Base-by-base conservation (phyloP, 2,329 filamentous ascomycete genomes). In the Torrubiella hemipterigena region DNA sequence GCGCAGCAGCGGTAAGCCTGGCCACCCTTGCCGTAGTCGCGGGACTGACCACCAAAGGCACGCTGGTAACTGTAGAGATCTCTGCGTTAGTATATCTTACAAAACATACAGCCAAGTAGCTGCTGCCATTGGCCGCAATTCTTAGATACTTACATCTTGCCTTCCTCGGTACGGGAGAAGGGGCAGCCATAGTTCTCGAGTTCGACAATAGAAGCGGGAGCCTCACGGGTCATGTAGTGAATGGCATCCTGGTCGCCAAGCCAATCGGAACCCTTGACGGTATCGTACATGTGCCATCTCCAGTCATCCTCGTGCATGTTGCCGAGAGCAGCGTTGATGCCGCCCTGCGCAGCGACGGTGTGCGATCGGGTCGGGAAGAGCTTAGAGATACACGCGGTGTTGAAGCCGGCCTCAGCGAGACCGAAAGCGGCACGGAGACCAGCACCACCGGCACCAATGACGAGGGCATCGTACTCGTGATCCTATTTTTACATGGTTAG, bases 261-360 rank as follows among this genome's bases (percentile, higher is more conserved):
- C 87, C 87, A 95, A 68, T 95, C 87, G 43, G 84, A 93, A 43
- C 87, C 87, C 70, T 95, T 95, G 55, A 95, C 87, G 26, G 87
- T 95, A 59, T 95, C 87, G 69, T 95, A 95, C 87, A 95, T 95
- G 65, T 95, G 87, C 87, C 87, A 95, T 69, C 86, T 78, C 87
- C 87, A 95, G 65, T 95, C 86, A 52, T 95, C 87, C 67, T 89
- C 76, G 70, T 94, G 86, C 87, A 95, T 95, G 67, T 93, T 94
- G 52, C 83, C 83, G 34, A 91, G 69, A 31, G 83, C 83, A 34
- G 83, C 83, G 57, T 91, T 91, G 68, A 91, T 89, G 51, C 83
- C 83, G 54, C 83, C 83, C 59, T 81, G 76, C 24, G 76, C 76
- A 36, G 83, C 83, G 47, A 91, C 83, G 7, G 83, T 91, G 61